Evolutionary conservation across 2,329 filamentous ascomycete genomes (phyloP).

Genomic region (Pseudogymnoascus sp.): DNA sequence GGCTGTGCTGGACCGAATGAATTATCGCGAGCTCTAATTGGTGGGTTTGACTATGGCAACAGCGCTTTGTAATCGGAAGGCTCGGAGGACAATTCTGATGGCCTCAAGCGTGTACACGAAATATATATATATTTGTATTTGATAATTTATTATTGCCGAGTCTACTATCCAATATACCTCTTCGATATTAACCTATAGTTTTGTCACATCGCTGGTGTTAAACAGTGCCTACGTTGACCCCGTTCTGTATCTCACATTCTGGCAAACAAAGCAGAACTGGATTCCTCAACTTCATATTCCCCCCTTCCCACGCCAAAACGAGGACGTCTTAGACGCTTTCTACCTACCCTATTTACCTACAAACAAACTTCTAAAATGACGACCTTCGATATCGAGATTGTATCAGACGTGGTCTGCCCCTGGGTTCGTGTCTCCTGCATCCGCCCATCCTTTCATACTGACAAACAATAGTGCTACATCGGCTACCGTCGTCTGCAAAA

Average conservation of each 20-base stretch:
- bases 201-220: background rate
- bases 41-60: background rate
- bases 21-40: background rate
- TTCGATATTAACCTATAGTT: background rate
- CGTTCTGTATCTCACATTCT: background rate
- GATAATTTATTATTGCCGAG: background rate
- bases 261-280: background rate
- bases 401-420: conserved; percentile 77
- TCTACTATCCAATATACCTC: background rate
- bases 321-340: background rate
- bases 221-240: background rate
- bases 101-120: background rate
- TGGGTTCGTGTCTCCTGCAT: conserved; percentile 28
- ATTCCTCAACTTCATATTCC: background rate
- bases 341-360: background rate
- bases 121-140: background rate
- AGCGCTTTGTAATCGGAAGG: conserved; percentile 6
- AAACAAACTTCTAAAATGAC: conserved; percentile 47
- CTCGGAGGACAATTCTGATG: background rate
- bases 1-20: background rate
- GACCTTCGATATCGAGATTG: conserved; percentile 67
- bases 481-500: conserved; percentile 68
- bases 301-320: background rate
- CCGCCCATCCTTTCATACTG: background rate
- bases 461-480: conserved; percentile 53